Evolutionary conservation across 2,329 filamentous ascomycete genomes (phyloP).

Genomic region (Sclerotinia sclerotiorum): DNA sequence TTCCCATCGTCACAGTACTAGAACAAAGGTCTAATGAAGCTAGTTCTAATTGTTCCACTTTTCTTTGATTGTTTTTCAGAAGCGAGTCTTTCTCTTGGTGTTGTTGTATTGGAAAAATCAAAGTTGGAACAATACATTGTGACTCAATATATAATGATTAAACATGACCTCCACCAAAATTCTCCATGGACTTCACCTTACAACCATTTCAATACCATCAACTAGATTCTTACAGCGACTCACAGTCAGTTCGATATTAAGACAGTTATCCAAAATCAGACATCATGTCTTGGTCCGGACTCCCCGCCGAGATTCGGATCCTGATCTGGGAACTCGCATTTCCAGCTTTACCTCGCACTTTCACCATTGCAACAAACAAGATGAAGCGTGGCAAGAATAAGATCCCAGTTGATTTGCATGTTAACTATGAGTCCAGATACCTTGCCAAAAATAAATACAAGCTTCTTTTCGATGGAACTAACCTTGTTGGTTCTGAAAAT

Average conservation of each 20-base stretch:
- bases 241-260: no score
- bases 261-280: not conserved
- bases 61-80: no score
- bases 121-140: not conserved
- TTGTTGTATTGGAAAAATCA: not conserved
- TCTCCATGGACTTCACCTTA: not conserved
- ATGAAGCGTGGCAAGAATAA: not conserved
- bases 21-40: no score
- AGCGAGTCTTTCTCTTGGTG: no score
- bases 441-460: no score
- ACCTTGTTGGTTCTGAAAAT: not conserved
- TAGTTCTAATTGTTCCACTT: no score
- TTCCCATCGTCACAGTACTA: not conserved
- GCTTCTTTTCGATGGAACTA: not conserved
- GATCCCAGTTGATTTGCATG: not conserved
- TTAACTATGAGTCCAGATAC: not conserved
- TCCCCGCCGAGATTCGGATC: not conserved
- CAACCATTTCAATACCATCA: not conserved
- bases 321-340: not conserved
- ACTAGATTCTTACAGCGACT: no score
- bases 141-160: not conserved
- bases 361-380: not conserved
- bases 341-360: not conserved
- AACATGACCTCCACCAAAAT: not conserved
- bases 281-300: not conserved